These are phyloP conservation scores for Physcomitrium patens DNA, from an alignment of 225 moss, liverwort and hornwort species.

Conservation along the genomic window DNA sequence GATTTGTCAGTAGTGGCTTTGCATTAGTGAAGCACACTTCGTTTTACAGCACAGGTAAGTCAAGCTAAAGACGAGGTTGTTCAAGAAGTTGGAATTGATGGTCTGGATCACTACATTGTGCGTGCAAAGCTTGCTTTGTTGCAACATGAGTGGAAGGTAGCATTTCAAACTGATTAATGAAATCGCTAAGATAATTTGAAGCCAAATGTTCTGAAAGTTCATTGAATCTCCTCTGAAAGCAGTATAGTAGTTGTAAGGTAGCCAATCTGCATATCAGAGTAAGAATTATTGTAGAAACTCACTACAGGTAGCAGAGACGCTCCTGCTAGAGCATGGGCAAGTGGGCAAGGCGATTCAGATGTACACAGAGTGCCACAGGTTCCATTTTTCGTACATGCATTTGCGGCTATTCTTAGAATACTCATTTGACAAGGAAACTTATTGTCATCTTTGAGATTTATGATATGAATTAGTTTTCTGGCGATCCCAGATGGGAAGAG, in stretches of 20 bases:
- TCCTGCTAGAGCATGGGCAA: constrained; percentile 82
- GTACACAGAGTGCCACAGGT: constrained; percentile 94
- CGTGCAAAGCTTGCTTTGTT: constrained; percentile 86
- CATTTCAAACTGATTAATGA: neutral
- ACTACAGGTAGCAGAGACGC: constrained; percentile 77
- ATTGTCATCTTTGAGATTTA: neutral
- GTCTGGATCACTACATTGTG: constrained; percentile 77
- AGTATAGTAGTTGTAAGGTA: neutral
- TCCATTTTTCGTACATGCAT: neutral
- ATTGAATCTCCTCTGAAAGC: neutral
- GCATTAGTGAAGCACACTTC: constrained; percentile 9
- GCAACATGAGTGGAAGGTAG: constrained; percentile 96
- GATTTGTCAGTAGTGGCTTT: neutral
- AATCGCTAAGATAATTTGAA: neutral
- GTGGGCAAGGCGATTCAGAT: constrained; percentile 83
- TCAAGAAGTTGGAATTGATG: constrained; percentile 63
- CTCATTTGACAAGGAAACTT: constrained; percentile 4
- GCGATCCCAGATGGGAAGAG: constrained; percentile 76
- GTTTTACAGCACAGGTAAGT: constrained; percentile 54
- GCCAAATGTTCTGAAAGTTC: neutral
- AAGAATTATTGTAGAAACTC: neutral
- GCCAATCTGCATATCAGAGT: neutral
- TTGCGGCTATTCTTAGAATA: neutral
- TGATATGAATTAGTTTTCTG: constrained; percentile 15
- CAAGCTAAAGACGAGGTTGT: constrained; percentile 54